Base-by-base conservation (phyloP, 768 basidiomycete species). In the Podaxis pistillaris region DNA sequence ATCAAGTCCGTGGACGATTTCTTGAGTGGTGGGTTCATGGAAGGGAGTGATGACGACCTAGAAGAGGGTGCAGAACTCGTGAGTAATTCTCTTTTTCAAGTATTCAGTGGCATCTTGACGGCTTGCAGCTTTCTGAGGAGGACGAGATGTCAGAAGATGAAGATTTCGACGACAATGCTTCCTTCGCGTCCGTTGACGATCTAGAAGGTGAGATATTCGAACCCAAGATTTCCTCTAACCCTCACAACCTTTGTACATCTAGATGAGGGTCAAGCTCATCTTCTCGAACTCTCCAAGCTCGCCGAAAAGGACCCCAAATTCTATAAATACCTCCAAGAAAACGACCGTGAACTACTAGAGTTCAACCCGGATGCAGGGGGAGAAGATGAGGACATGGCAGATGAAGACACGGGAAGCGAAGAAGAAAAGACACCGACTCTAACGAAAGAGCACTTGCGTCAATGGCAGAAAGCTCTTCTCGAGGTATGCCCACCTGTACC, bases 241-340 rank as follows among this genome's bases (percentile, higher is more conserved):
- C 33, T 54, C 24, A 19, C 33, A 30, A 11, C n/a, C 4, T 52
- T 13, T 63, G 51, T 46, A 24, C 33, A 24, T 47, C 30, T 71
- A 88, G 91, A 89, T 58, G 90, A 91, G 60, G 93, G 89, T 24
- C 79, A 80, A 57, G 75, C 80, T 4, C 96, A 98, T 79, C 77
- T 94, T 63, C 74, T 87, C 50, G 91, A 96, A 60, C 83, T 99
- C 13, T 88, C 91, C 41, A 88, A 91, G 70, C 84, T 99, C 38
- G 93, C 93, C 1, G 91, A 96, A 75, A 94, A 94, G 72, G 96
- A 99, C 73, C 96, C 96, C n/a, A 96, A 97, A 71, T 99, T 98
- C 78, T 99, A 86, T 88, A 94, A 96, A 76, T 99, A 96, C 72
- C 81, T 99, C 1, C 90, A 96, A 77, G 93, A 98, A 75, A 95